Conservation (phyloP, 1,284 basidiomycete species). For the Coriolopsis trogii region DNA sequence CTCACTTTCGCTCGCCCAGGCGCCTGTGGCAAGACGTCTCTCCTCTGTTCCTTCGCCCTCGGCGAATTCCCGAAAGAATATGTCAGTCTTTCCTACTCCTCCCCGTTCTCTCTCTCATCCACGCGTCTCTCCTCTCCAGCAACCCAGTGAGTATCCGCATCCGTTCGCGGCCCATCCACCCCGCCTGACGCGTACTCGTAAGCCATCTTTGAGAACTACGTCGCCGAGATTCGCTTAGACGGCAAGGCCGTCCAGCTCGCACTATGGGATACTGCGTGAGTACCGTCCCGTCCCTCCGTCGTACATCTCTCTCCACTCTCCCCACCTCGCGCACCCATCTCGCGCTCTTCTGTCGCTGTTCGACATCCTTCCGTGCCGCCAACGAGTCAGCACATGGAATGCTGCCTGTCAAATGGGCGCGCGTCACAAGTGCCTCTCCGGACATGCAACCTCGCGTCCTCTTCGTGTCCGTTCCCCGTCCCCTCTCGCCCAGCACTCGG, state of each 20-base stretch:
- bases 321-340: neutral
- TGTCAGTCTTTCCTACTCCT: conserved; percentile 49
- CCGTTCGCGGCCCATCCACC: neutral
- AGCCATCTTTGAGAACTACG: conserved; percentile 98
- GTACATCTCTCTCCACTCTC: neutral
- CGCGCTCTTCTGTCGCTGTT: neutral
- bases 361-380: neutral
- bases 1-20: conserved; percentile 44
- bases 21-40: conserved; percentile 84
- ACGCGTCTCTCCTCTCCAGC: conserved; percentile 18
- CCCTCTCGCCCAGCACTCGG: neutral
- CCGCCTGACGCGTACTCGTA: conserved; percentile 29
- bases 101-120: neutral
- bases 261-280: conserved; percentile 97
- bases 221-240: conserved; percentile 96
- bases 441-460: no score
- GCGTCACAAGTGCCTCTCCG: no score
- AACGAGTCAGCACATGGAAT: no score
- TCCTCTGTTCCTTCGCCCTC: conserved; percentile 89
- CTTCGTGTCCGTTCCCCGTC: neutral
- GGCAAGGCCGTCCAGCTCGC: conserved; percentile 96
- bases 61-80: conserved; percentile 98
- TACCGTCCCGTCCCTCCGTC: conserved; percentile 28
- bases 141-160: conserved; percentile 34
- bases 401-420: no score